phyloP scores from a whole-genome alignment of 2,329 filamentous ascomycete genomes.

The Sporothrix brasiliensis region DNA sequence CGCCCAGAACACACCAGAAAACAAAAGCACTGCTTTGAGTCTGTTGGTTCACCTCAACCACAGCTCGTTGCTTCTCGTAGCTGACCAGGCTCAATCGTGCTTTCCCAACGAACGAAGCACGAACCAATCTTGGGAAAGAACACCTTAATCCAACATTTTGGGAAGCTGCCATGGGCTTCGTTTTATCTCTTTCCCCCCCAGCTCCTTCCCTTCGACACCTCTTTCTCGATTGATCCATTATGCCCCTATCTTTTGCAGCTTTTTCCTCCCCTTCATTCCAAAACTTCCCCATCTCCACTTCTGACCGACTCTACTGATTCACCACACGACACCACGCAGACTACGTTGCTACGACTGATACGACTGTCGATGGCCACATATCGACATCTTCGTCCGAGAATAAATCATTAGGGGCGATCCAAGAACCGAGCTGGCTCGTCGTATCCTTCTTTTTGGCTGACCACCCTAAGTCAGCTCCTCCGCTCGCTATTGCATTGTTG shows the following conservation, averaged over 20 bases:
- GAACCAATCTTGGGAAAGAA: neutral
- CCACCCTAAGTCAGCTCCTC: neutral
- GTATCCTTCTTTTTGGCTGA: neutral
- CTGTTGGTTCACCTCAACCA: neutral
- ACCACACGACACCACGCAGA: neutral
- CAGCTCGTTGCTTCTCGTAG: neutral
- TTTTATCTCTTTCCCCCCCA: neutral
- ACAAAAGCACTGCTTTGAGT: too few relatives aligned
- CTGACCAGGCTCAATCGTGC: slow-evolving; percentile 11
- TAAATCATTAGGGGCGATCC: slow-evolving; percentile 22
- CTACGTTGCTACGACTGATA: too few relatives aligned
- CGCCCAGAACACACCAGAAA: slow-evolving; percentile 17
- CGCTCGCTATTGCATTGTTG: slow-evolving; percentile 12
- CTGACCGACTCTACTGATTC: slow-evolving; percentile 29
- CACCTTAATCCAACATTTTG: neutral
- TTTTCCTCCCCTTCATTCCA: neutral
- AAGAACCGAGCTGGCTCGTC: neutral
- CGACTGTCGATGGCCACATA: too few relatives aligned
- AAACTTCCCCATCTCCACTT: slow-evolving; percentile 10
- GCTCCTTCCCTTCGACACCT: slow-evolving; percentile 12
- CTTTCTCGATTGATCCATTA: neutral
- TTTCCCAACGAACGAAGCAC: slow-evolving; percentile 4
- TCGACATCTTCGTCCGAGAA: neutral
- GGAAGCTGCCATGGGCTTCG: neutral
- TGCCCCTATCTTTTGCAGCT: neutral